phyloP scores from a whole-genome alignment of 2,329 filamentous ascomycete genomes.

The Whalleya microplaca region DNA sequence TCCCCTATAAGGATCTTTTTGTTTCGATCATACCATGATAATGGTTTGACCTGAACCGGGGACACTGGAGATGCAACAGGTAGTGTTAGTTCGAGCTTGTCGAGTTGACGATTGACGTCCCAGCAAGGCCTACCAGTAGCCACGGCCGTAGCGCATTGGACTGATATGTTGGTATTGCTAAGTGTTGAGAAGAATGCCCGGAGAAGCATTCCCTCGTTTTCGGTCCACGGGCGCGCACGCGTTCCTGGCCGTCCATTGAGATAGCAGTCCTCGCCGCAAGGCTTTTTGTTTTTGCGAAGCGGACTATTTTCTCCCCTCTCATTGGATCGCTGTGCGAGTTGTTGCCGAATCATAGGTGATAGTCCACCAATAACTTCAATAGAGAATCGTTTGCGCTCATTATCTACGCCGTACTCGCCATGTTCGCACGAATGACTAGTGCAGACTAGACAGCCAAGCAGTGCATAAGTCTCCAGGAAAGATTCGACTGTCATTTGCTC shows the following conservation, averaged over 20 bases:
- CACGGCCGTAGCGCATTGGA: slow-evolving; percentile 55
- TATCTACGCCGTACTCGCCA: slow-evolving; percentile 59
- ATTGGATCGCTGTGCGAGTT: slow-evolving; percentile 26
- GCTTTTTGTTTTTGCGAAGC: slow-evolving; percentile 40
- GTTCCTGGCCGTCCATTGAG: slow-evolving; percentile 39
- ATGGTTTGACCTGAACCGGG: slow-evolving; percentile 44
- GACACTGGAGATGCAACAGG: slow-evolving; percentile 35
- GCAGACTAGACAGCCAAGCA: slow-evolving; percentile 62
- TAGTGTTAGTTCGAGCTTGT: slow-evolving; percentile 43
- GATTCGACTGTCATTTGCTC: slow-evolving; percentile 48
- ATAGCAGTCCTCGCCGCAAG: slow-evolving; percentile 48
- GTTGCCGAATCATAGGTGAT: slow-evolving; percentile 39
- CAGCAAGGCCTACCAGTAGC: slow-evolving; percentile 56
- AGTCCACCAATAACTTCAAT: slow-evolving; percentile 48
- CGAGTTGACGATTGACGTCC: slow-evolving; percentile 52
- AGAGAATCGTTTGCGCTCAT: slow-evolving; percentile 57
- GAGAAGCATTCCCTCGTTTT: slow-evolving; percentile 53
- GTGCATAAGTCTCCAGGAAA: slow-evolving; percentile 57
- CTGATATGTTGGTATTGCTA: slow-evolving; percentile 45
- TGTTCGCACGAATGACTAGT: slow-evolving; percentile 65
- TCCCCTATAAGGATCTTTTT: slow-evolving; percentile 58
- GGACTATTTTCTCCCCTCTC: slow-evolving; percentile 20
- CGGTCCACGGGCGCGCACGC: slow-evolving; percentile 48
- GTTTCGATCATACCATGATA: slow-evolving; percentile 61
- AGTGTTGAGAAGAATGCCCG: slow-evolving; percentile 51